Conservation (phyloP, 352 stramenopile species). For the Pythium brassicae region DNA sequence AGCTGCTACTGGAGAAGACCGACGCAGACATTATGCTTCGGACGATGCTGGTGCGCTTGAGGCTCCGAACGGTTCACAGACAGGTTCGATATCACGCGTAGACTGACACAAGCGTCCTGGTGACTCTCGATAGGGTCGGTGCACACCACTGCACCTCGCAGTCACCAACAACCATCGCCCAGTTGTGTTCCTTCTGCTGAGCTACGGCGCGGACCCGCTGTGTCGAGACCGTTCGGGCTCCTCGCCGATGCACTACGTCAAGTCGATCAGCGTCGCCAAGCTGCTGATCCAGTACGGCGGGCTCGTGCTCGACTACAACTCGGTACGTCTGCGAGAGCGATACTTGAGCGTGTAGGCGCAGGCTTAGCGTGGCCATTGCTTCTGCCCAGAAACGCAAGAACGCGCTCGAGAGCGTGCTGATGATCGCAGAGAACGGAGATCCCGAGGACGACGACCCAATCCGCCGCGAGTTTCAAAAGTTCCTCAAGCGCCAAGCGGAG, state of each 20-base stretch:
- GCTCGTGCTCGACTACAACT: slow-evolving; percentile 55
- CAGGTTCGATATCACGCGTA: neutral
- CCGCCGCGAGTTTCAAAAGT: slow-evolving; percentile 34
- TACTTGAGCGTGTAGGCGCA: too few relatives aligned
- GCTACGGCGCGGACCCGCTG: slow-evolving; percentile 49
- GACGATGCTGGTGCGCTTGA: slow-evolving; percentile 51
- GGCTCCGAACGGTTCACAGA: neutral
- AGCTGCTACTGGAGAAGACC: slow-evolving; percentile 43
- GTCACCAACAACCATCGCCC: slow-evolving; percentile 51
- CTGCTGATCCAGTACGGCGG: slow-evolving; percentile 57
- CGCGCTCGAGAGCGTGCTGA: slow-evolving; percentile 35
- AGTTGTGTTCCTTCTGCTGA: slow-evolving; percentile 66
- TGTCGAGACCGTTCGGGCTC: slow-evolving; percentile 58
- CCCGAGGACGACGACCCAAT: slow-evolving; percentile 4
- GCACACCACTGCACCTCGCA: slow-evolving; percentile 54
- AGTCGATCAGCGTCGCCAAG: slow-evolving; percentile 58
- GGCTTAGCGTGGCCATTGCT: neutral
- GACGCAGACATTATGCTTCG: slow-evolving; percentile 46
- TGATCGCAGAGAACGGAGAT: slow-evolving; percentile 13
- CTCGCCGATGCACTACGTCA: slow-evolving; percentile 67
- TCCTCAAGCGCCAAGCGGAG: slow-evolving; percentile 37
- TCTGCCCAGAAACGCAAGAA: slow-evolving; percentile 48
- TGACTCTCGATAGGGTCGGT: slow-evolving; percentile 36
- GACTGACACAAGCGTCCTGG: neutral
- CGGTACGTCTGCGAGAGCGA: slow-evolving; percentile 20